phyloP scores from a whole-genome alignment of 306 rosid genomes.

The apple (Malus domestica) region ASM211411v1 NC_041796.1:16157501-16158000 shows the following conservation, averaged over 20 bases:
- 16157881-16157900: background rate
- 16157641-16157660: too few relatives aligned
- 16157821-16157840: constrained; percentile 35
- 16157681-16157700: too few relatives aligned
- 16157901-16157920: background rate
- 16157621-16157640: too few relatives aligned
- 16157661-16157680: too few relatives aligned
- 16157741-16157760: constrained; percentile 90
- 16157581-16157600: too few relatives aligned
- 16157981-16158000: constrained; percentile 67
- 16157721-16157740: constrained; percentile 61
- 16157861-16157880: constrained; percentile 51
- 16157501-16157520: too few relatives aligned
- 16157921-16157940: constrained; percentile 2
- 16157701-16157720: too few relatives aligned
- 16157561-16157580: too few relatives aligned
- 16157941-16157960: constrained; percentile 70
- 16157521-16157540: too few relatives aligned
- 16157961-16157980: constrained; percentile 49
- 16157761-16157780: constrained; percentile 75
- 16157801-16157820: constrained; percentile 61
- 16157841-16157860: constrained; percentile 54
- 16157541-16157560: too few relatives aligned
- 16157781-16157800: constrained; percentile 55
- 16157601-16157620: too few relatives aligned